Conservation (phyloP, 768 basidiomycete genomes). For the Brasilioporus rufonigricans region DNA sequence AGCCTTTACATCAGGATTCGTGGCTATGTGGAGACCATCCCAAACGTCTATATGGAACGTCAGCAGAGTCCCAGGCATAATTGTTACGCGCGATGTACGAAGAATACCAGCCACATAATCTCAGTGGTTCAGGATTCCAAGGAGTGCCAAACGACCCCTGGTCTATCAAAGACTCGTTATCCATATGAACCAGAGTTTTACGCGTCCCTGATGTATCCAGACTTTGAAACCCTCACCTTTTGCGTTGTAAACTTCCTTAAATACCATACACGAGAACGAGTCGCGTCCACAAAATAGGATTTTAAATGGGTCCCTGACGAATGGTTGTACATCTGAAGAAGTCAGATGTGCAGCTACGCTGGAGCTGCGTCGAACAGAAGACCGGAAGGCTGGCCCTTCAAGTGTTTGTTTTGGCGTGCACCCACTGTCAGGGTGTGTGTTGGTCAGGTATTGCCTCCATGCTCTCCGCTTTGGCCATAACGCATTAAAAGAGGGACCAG, state of each 20-base stretch:
- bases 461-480: neutral
- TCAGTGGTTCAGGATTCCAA: neutral
- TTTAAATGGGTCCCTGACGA: slow-evolving; percentile 46
- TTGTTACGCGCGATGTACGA: neutral
- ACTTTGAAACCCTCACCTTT: slow-evolving; percentile 43
- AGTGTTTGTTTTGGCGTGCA: neutral
- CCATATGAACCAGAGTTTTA: neutral
- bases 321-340: neutral
- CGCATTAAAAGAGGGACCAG: neutral
- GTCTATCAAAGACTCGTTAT: neutral
- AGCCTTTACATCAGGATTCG: slow-evolving; percentile 63
- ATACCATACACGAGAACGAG: slow-evolving; percentile 76
- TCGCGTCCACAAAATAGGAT: slow-evolving; percentile 89
- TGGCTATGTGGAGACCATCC: slow-evolving; percentile 64
- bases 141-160: neutral
- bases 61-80: neutral
- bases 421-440: neutral
- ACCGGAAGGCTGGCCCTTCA: neutral
- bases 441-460: neutral
- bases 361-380: neutral
- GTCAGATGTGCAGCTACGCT: neutral
- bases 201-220: neutral
- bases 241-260: slow-evolving; percentile 61
- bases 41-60: slow-evolving; percentile 63
- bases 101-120: neutral